A percentile compares a stretch with the other conserved stretches of the same genome.
phyloP scores from a whole-genome alignment of 768 basidiomycete genomes.

The Kwoniella shandongensis region DNA sequence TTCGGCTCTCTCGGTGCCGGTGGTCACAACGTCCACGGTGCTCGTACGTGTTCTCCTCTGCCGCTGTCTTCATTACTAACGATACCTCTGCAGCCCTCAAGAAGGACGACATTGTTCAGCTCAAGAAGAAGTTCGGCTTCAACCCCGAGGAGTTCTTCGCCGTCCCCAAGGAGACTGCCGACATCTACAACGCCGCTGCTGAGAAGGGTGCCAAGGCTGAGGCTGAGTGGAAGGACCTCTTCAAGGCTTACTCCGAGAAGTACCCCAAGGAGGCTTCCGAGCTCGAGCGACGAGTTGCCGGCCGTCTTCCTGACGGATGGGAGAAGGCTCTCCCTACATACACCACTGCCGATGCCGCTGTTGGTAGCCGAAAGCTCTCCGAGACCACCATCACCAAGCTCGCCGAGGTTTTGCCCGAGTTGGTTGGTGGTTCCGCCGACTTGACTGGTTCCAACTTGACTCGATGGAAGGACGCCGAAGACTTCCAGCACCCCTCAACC shows the following conservation, averaged over 20 bases:
- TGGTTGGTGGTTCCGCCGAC: conserved; percentile 83
- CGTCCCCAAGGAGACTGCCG: conserved; percentile 71
- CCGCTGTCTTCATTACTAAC: conserved; percentile 1
- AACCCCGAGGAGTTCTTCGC: conserved; percentile 73
- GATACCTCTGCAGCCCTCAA: conserved; percentile 67
- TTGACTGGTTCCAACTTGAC: conserved; percentile 90
- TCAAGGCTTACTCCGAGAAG: conserved; percentile 69
- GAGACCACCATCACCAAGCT: conserved; percentile 82
- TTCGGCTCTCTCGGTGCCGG: conserved; percentile 91
- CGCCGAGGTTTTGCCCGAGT: conserved; percentile 73
- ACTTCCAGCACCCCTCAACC: conserved; percentile 89
- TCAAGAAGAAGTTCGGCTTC: conserved; percentile 84
- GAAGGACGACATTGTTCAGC: conserved; percentile 77
- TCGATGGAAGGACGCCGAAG: conserved; percentile 60
- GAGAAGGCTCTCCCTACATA: conserved; percentile 81
- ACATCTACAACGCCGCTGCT: conserved; percentile 66
- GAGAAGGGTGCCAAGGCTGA: conserved; percentile 73
- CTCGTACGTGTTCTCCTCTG: conserved; percentile 62
- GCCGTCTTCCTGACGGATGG: conserved; percentile 81
- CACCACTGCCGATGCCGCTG: conserved; percentile 76
- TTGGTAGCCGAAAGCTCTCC: conserved; percentile 88
- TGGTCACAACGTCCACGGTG: conserved; percentile 89
- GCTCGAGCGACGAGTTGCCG: conserved; percentile 77
- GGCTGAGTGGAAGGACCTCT: conserved; percentile 68
- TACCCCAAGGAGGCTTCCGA: conserved; percentile 84